These are phyloP conservation scores for Paraurostyla sp. DNA, from an alignment of 73 alveolate genomes.

Conservation along the genomic window DNA sequence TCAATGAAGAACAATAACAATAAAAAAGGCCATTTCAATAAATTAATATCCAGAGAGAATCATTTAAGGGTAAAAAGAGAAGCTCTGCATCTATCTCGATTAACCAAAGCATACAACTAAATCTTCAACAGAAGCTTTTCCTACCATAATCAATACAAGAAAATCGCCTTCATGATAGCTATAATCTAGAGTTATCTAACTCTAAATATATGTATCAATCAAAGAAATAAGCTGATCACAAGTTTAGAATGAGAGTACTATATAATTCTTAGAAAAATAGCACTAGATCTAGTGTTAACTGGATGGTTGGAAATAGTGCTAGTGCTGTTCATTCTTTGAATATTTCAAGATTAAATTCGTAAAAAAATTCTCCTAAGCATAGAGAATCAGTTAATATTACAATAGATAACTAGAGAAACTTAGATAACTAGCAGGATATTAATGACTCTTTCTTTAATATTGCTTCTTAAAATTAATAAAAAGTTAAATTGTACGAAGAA, in stretches of 20 bases:
- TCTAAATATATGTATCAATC: too few species aligned
- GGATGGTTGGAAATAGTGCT: too few species aligned
- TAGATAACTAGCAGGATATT: not conserved
- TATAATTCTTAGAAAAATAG: not conserved
- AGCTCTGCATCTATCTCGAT: too few species aligned
- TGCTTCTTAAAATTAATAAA: not conserved
- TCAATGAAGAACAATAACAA: not conserved
- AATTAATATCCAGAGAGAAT: not conserved
- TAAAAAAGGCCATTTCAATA: not conserved
- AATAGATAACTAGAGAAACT: not conserved
- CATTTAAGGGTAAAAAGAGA: too few species aligned
- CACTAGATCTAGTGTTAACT: not conserved
- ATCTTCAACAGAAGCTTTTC: too few species aligned
- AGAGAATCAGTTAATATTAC: not conserved
- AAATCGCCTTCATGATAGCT: too few species aligned
- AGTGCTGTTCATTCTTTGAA: too few species aligned
- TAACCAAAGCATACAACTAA: too few species aligned
- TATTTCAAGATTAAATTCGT: not conserved
- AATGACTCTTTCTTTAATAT: too few species aligned
- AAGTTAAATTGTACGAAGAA: not conserved
- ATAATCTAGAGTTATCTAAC: too few species aligned
- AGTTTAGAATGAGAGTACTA: not conserved
- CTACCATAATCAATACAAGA: too few species aligned
- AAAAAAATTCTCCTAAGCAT: not conserved
- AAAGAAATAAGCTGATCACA: too few species aligned